Evolutionary conservation across 345 rosid species (phyloP), one percentile per base, ranked within the genome.

Genomic region (Viola odorata): DNA sequence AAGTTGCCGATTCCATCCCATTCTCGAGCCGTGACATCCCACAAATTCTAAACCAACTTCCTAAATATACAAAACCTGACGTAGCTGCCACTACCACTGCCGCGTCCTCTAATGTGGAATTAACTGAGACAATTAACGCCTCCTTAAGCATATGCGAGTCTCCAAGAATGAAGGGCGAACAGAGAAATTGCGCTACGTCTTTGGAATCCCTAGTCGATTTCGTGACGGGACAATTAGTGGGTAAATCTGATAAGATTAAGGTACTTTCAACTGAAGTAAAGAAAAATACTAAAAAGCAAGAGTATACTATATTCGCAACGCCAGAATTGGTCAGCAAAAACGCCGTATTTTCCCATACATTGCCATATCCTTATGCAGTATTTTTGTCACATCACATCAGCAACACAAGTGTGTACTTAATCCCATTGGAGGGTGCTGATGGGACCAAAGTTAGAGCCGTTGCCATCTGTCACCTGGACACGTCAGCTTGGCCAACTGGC

Each of bases 301-400:
- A 55, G 41, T 55, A 55, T 55, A 55, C 58, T 38, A 39, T 55
- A 5, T 55, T 17, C 4, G 15, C 8, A 1, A 3, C 0, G 7
- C 11, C 1, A 0, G 8, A n/a, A 3, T 7, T 37, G 58, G 40
- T n/a, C 4, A 42, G 44, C 13, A 42, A 37, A 12, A 54, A 54
- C 6, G 58, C 58, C 12, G 17, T 38, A 0, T n/a, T 13, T n/a
- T 54, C 41, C 3, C 58, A 54, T 37, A 37, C 37, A 39, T 12
- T 12, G 45, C 1, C 14, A 16, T 61, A 61, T 61, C 37, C 55
- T 5, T 61, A 61, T 38, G 65, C 65, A 37, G 65, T 61, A 37
- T 40, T 50, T 39, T 49, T 37, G 15, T 50, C 55, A 6, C 65
- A 61, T 50, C 13, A 9, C 5, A 5, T 61, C 16, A 12, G 1